These are phyloP conservation scores for Aspergillus sparsus DNA, from an alignment of 495 filamentous ascomycete genomes.

Conservation along the genomic window DNA sequence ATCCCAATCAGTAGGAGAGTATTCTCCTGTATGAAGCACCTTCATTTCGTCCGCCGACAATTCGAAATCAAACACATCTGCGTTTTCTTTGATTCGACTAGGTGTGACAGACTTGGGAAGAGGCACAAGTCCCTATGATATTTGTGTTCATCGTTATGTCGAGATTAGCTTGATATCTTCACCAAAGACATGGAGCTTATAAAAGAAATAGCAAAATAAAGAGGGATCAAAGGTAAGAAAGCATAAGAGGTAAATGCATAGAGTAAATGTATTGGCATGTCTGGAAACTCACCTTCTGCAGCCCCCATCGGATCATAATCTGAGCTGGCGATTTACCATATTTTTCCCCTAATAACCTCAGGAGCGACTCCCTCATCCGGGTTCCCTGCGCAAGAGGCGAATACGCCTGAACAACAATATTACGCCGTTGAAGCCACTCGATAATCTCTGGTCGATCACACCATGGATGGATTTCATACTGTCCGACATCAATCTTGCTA, in stretches of 20 bases:
- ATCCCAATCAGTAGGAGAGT: conserved; percentile 62
- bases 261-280: too few relatives aligned
- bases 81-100: conserved; percentile 66
- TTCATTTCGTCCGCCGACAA: conserved; percentile 61
- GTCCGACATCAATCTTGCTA: conserved; percentile 77
- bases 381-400: conserved; percentile 70
- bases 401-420: conserved; percentile 77
- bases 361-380: conserved; percentile 59
- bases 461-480: conserved; percentile 91
- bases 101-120: conserved; percentile 63
- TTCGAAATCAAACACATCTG: conserved; percentile 80
- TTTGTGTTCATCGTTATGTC: background rate
- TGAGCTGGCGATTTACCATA: conserved; percentile 74
- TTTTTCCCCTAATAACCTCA: conserved; percentile 64
- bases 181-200: background rate
- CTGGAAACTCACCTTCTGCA: conserved; percentile 60
- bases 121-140: conserved; percentile 57
- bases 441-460: conserved; percentile 71
- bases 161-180: too few relatives aligned
- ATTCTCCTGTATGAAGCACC: conserved; percentile 56
- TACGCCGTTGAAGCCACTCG: conserved; percentile 68
- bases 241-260: too few relatives aligned
- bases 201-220: background rate
- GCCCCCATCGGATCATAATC: conserved; percentile 79
- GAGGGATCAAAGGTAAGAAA: background rate